Evolutionary conservation across 179 eudicot genomes (phyloP).

Genomic region (Amaranthus tricolor): DNA sequence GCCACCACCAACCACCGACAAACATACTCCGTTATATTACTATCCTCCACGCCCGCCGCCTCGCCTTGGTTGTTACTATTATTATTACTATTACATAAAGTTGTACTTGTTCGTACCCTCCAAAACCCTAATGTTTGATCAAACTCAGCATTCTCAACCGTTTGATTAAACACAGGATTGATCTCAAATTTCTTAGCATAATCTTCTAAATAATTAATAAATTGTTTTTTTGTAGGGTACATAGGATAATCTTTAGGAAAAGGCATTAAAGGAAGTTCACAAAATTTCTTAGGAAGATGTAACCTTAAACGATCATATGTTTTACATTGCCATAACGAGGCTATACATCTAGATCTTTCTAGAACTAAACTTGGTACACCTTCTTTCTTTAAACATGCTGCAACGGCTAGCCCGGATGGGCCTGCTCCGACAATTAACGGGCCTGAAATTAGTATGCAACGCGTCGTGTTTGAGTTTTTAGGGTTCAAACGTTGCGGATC

Average conservation of each 20-base stretch:
- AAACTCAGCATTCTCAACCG: constrained; percentile 44
- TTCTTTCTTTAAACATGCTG: constrained; percentile 46
- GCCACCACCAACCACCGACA: constrained; percentile 61
- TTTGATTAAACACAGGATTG: constrained; percentile 37
- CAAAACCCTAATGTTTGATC: constrained; percentile 44
- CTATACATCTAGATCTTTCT: constrained; percentile 49
- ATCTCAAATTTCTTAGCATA: constrained; percentile 46
- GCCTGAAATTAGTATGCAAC: constrained; percentile 37
- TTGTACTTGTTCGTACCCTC: constrained; percentile 33
- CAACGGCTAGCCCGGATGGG: constrained; percentile 62
- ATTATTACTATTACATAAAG: not conserved
- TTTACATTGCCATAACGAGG: constrained; percentile 51
- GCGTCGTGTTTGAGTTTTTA: not conserved
- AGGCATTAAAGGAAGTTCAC: constrained; percentile 50
- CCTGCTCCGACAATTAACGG: constrained; percentile 63
- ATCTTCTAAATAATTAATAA: constrained; percentile 45
- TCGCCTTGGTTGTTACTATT: not conserved
- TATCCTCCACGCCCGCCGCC: not conserved
- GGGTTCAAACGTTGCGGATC: constrained; percentile 23
- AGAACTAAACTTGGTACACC: constrained; percentile 44
- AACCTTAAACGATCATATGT: constrained; percentile 56
- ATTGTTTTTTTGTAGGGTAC: constrained; percentile 46
- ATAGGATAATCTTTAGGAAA: constrained; percentile 45
- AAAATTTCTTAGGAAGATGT: constrained; percentile 58
- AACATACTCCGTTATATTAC: constrained; percentile 27